Base-by-base conservation (phyloP, 495 filamentous ascomycete genomes). In the Aspergillus haitiensis region DNA sequence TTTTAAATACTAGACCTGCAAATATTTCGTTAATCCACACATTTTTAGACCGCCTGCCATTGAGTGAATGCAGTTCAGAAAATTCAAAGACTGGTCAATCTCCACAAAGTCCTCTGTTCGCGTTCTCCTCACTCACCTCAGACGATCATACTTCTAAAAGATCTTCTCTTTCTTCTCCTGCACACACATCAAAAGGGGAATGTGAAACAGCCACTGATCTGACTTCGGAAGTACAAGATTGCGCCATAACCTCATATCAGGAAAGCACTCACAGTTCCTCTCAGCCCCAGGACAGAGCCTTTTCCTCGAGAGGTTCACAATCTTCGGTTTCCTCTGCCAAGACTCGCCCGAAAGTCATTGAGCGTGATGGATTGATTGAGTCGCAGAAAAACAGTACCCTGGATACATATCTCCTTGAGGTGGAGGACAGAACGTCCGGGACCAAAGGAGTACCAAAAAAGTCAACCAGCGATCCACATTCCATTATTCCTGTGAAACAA, bases 41-140 rank as follows among this genome's bases (percentile, higher is more conserved):
- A 7, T 63, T 50, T 8, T 7, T 54, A 13, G 40, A 48, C 40
- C 56, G 55, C 44, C 44, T 62, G 21, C 35, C 59, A 27, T 61
- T 49, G 2, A 10, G 37, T 16, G 39, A 60, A 47, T 21, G 33
- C 7, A 36, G 21, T n/a, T 2, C 42, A 10, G 51, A 52, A n/a
- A 48, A 57, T 27, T 36, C 32, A 31, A 39, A 44, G 2, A 53
- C 10, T 12, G 48, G 35, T 7, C n/a, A 13, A 16, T 39, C 56
- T 31, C 59, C 66, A 13, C 63, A 52, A 32, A 69, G 63, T 34
- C 66, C 66, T 45, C 55, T 69, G 7, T 69, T 66, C 56, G 63
- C 39, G 2, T 65, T 60, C 33, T 62, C 60, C 18, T 42, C 60
- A 8, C 40, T 50, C 6, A 36, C 32, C n/a, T 3, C 55, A 16